phyloP scores from a whole-genome alignment of 2,329 filamentous ascomycete species.

The Xylaria hypoxylon region DNA sequence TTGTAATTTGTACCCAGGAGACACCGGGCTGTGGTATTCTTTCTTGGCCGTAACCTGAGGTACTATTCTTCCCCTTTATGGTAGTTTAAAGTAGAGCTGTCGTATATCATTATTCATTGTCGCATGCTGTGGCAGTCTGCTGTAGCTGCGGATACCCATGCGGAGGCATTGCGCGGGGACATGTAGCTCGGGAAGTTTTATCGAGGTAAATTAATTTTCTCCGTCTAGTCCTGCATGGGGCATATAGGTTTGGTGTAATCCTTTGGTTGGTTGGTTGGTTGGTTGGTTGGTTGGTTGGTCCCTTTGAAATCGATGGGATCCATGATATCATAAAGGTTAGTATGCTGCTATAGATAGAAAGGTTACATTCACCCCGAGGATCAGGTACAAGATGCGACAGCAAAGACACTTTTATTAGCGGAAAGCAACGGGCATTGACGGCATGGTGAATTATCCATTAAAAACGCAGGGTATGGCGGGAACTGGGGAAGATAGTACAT shows the following conservation, averaged over 20 bases:
- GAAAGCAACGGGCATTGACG: slow-evolving; percentile 37
- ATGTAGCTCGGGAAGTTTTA: neutral
- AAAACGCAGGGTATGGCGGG: slow-evolving; percentile 12
- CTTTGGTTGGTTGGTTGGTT: no score
- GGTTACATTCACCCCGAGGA: slow-evolving; percentile 2
- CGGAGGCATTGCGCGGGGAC: neutral
- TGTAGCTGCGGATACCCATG: slow-evolving; percentile 13
- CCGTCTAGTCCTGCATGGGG: no score
- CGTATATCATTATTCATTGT: slow-evolving; percentile 12
- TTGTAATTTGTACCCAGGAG: no score
- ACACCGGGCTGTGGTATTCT: no score
- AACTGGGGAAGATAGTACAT: slow-evolving; percentile 25
- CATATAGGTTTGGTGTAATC: no score
- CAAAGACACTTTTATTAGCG: slow-evolving; percentile 15
- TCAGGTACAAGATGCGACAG: slow-evolving; percentile 14
- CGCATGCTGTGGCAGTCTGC: no score
- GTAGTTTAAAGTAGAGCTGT: slow-evolving; percentile 16
- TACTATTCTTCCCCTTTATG: slow-evolving; percentile 10
- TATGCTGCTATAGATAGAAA: no score
- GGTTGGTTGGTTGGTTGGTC: no score
- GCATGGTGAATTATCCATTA: slow-evolving; percentile 10
- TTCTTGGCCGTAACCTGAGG: no score
- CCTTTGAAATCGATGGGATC: no score
- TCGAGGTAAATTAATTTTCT: no score
- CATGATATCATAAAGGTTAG: no score